A percentile compares a stretch with the other conserved stretches of the same genome.
phyloP scores from a whole-genome alignment of 257 asterid species.

The Voacanga thouarsii region DNA sequence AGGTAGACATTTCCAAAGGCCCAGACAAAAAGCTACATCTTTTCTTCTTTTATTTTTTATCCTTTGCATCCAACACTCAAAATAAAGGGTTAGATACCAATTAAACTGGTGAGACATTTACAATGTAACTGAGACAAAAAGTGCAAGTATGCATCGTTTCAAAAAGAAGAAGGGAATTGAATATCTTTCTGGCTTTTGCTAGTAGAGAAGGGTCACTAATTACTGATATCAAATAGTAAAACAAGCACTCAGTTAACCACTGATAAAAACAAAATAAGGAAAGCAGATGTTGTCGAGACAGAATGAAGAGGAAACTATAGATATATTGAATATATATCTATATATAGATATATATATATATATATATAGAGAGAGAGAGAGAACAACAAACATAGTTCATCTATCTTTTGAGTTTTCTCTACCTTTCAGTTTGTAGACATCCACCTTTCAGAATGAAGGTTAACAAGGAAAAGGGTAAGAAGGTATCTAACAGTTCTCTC shows the following conservation, averaged over 20 bases:
- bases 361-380: not conserved
- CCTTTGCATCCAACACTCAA: not conserved
- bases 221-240: not conserved
- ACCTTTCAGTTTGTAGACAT: too few species aligned
- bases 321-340: constrained; percentile 6
- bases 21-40: not conserved
- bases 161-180: not conserved
- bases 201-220: too few species aligned
- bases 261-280: not conserved
- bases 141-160: not conserved
- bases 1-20: too few species aligned
- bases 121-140: not conserved
- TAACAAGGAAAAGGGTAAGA: not conserved
- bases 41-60: not conserved
- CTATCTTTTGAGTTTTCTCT: not conserved
- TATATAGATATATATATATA: too few species aligned
- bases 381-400: not conserved
- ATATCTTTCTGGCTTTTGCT: not conserved
- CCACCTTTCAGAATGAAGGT: not conserved
- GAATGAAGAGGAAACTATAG: not conserved
- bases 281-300: not conserved
- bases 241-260: not conserved
- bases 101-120: not conserved
- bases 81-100: not conserved
- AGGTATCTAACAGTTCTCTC: not conserved